phyloP scores from a whole-genome alignment of 2,329 filamentous ascomycete genomes.

The Phaeosphaeria sp. region DNA sequence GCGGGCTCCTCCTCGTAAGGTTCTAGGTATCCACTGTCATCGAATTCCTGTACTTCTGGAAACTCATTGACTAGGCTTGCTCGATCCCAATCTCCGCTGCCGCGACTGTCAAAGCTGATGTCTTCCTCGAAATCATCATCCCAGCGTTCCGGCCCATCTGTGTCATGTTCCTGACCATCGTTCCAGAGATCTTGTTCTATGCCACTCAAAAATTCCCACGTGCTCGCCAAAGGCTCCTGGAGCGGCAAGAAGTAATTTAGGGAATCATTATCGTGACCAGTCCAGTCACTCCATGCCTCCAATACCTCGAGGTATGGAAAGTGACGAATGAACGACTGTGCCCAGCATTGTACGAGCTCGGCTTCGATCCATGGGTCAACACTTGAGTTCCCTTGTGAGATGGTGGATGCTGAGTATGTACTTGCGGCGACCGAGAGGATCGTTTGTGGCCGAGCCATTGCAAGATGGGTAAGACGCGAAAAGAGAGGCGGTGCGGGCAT shows the following conservation, averaged over 20 bases:
- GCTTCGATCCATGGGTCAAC: constrained; percentile 32
- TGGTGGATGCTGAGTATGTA: constrained; percentile 19
- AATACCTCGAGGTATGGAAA: constrained; percentile 40
- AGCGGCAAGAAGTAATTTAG: constrained; percentile 41
- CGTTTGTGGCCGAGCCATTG: constrained; percentile 35
- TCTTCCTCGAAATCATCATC: constrained; percentile 15
- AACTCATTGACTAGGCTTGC: constrained; percentile 22
- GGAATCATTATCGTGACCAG: constrained; percentile 35
- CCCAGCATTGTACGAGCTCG: constrained; percentile 36
- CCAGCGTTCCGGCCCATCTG: constrained; percentile 1
- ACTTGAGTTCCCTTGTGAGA: constrained; percentile 11
- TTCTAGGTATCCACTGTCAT: constrained; percentile 7
- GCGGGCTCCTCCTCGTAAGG: constrained; percentile 30
- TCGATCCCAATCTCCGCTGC: constrained; percentile 18
- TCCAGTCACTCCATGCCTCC: constrained; percentile 43
- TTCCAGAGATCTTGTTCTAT: constrained; percentile 44
- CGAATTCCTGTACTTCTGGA: constrained; percentile 7
- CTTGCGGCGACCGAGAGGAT: constrained; percentile 26
- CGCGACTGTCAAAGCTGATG: constrained; percentile 20
- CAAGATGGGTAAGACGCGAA: constrained; percentile 32
- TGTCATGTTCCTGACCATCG: constrained; percentile 28
- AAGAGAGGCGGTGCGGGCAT: constrained; percentile 25
- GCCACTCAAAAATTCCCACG: constrained; percentile 44
- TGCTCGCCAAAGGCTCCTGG: constrained; percentile 36
- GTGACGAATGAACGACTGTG: constrained; percentile 29